Base-by-base conservation (phyloP, 1,284 basidiomycete genomes). In the Mycena sp. region DNA sequence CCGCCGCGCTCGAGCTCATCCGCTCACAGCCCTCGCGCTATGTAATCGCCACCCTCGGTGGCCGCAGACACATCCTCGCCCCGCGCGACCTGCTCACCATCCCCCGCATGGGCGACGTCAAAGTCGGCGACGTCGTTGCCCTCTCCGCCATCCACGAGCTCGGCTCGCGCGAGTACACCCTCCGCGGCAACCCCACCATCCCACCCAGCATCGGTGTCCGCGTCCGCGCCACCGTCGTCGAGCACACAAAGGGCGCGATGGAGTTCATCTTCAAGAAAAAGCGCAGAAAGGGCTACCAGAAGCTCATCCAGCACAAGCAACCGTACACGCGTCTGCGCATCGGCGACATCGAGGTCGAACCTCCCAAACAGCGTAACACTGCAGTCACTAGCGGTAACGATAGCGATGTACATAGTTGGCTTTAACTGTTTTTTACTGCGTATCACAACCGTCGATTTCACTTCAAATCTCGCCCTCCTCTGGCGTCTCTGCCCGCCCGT, bases 231-330 rank as follows among this genome's bases (percentile, higher is more conserved):
- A 97, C 95, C 17, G 95, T 99, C 14, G 81, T 99, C 48, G 97
- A 99, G 78, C 96, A 99, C 76, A 99, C 97, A 37, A 98, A 96
- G 78, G 93, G 94, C 17, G 87, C 86, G 51, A 90, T 99, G 90
- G 93, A 97, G 78, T 86, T 85, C 69, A 93, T 95, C 57, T 87
- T 96, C 77, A 98, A 98, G 82, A 97, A 96, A 84, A 99, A 99
- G 84, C 83, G 95, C 77, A 90, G 97, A 88, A 99, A 99, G 83
- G 96, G 96, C 16, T 99, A 99, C 81, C 82, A 83, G 72, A 84
- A 83, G 72, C 84, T 83, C 9, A 84, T 84, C 70, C 85, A 88
- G 74, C 92, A 96, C 78, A 98, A 98, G 80, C 95, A 96, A 77
- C 90, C 92, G 4, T 98, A 94, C 82, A 99, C 96, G 25, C 87